Evolutionary conservation across 2,329 filamentous ascomycete species (phyloP).

Genomic region (Allantophomopsis lycopodina): DNA sequence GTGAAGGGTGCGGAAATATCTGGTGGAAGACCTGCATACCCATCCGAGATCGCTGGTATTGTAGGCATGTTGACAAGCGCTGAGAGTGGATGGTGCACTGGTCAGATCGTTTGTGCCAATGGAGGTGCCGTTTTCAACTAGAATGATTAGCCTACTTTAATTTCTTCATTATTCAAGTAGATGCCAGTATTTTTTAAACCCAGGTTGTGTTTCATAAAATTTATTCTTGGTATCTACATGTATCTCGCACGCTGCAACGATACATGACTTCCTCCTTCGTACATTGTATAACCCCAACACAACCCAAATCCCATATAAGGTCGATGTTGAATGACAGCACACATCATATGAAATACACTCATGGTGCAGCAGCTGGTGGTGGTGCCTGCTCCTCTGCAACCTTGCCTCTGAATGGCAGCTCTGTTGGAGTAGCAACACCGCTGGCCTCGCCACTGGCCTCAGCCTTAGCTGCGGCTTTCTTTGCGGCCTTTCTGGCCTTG

Average conservation of each 20-base stretch:
- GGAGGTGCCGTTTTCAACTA: conserved; percentile 36
- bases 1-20: conserved; percentile 42
- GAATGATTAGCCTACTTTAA: conserved; percentile 31
- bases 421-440: conserved; percentile 2
- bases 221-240: neutral
- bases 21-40: conserved; percentile 48
- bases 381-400: conserved; percentile 18
- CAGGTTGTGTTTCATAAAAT: neutral
- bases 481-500: conserved; percentile 29
- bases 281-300: too few relatives aligned
- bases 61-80: conserved; percentile 62
- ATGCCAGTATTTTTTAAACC: neutral
- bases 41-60: conserved; percentile 59
- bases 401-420: conserved; percentile 13
- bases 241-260: neutral
- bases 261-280: neutral
- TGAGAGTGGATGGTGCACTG: conserved; percentile 67
- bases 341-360: neutral
- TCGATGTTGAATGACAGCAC: too few relatives aligned
- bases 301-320: too few relatives aligned
- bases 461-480: conserved; percentile 19
- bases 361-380: conserved; percentile 16
- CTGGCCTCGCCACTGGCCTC: neutral
- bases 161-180: too few relatives aligned
- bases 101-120: conserved; percentile 68